Base-by-base conservation (phyloP, 306 rosid genomes). In the Acacia crassicarpa region DNA sequence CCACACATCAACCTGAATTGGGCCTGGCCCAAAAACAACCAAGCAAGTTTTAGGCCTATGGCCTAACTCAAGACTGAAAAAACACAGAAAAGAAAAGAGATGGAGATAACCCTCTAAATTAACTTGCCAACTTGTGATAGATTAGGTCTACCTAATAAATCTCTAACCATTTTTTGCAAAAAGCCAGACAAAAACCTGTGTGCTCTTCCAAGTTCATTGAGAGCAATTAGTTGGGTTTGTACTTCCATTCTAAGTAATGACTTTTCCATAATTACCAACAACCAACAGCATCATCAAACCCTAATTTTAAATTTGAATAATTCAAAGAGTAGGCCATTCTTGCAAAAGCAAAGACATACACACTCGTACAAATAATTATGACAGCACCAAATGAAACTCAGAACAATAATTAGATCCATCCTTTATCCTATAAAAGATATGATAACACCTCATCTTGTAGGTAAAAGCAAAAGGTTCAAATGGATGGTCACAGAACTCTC, bases 391-490 rank as follows among this genome's bases (percentile, higher is more conserved):
- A 80, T 75, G 71, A 38, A 81, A 32, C 48, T 53, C 67, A 49
- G 32, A 40, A 75, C 82, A 51, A 85, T 67, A 76, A 51, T 81
- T 78, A 13, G 41, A 75, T 23, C 72, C 79, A 78, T 75, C 76
- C 32, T 75, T 69, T 54, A 66, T 41, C n/a, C 70, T 76, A 72
- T 22, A 74, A 38, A 51, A 75, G 82, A 58, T 84, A 83, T 72
- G 49, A 61, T 63, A 38, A 38, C 6, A 48, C 78, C 83, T 46
- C 53, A 44, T 54, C 43, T 78, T 75, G 81, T 43, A 45, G 56
- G 68, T 74, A 41, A 22, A 70, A 48, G 22, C n/a, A 23, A 13
- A 70, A 76, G 48, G 67, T n/a, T 5, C 20, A 45, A 40, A 53
- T 12, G 11, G 51, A 25, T 74, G 69, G 23, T 38, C 72, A 84